Percentiles rank a stretch among this genome's conserved stretches.
phyloP scores from a whole-genome alignment of 257 asterid species.

The Knoxia roxburghii region DNA sequence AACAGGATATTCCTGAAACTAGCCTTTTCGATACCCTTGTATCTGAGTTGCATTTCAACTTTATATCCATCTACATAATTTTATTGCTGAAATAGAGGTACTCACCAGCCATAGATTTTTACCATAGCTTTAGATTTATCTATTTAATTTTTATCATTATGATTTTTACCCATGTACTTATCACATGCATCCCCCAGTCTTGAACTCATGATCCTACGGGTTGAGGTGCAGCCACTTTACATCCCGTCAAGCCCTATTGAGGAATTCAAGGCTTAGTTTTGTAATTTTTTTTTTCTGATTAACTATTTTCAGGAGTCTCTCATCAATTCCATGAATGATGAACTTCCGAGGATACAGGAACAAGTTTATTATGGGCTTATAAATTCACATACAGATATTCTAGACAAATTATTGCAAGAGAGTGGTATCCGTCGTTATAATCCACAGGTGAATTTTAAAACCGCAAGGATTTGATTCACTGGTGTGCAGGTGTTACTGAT shows the following conservation, averaged over 20 bases:
- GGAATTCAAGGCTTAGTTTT: neutral
- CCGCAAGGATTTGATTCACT: neutral
- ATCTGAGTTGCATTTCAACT: neutral
- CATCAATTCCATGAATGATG: slow-evolving; percentile 89
- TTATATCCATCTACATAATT: neutral
- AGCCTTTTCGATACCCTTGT: neutral
- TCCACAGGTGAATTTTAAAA: slow-evolving; percentile 56
- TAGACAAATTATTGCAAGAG: slow-evolving; percentile 83
- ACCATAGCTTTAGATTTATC: neutral
- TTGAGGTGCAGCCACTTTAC: neutral
- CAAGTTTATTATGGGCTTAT: slow-evolving; percentile 94
- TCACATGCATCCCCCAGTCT: neutral
- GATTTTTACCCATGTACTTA: neutral
- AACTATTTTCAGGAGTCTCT: slow-evolving; percentile 69
- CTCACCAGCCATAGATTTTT: neutral
- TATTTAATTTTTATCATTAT: neutral
- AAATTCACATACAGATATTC: slow-evolving; percentile 76
- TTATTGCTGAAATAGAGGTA: neutral
- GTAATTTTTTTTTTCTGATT: slow-evolving; percentile 6
- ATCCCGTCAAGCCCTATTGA: neutral
- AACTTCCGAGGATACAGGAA: slow-evolving; percentile 95
- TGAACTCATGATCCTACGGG: neutral
- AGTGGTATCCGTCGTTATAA: slow-evolving; percentile 91
- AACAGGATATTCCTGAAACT: neutral
- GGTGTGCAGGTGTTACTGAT: neutral